A percentile compares a stretch with the other conserved stretches of the same genome.
These are phyloP conservation scores for Eugenia klotzschiana DNA, from an alignment of 441 rosid species.

Conservation along the genomic window DNA sequence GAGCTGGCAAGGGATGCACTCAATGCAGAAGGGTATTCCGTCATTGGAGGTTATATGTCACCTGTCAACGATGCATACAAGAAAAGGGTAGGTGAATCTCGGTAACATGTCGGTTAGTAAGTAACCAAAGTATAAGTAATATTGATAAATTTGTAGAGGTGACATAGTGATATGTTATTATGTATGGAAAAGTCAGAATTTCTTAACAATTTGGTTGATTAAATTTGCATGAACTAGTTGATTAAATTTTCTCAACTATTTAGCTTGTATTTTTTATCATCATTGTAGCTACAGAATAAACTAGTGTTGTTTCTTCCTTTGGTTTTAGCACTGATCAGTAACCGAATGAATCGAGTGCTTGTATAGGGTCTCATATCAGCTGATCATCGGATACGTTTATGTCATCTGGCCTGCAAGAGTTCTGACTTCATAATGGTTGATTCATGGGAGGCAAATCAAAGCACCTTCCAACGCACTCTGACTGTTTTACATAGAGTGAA, in stretches of 20 bases:
- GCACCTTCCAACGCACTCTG: constrained; percentile 50
- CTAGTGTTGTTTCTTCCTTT: background rate
- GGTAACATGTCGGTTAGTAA: background rate
- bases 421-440: constrained; percentile 86
- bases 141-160: background rate
- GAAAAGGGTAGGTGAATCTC: constrained; percentile 35
- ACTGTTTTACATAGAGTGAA: constrained; percentile 52
- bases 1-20: constrained; percentile 83
- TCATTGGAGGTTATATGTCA: constrained; percentile 86
- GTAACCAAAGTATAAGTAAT: background rate
- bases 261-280: background rate
- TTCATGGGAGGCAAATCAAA: constrained; percentile 94
- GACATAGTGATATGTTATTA: background rate
- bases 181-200: background rate
- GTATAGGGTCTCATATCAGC: constrained; percentile 63
- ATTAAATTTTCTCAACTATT: background rate
- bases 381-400: constrained; percentile 54
- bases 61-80: constrained; percentile 80
- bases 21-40: constrained; percentile 44
- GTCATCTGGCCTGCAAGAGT: constrained; percentile 59
- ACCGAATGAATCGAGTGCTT: background rate
- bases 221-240: background rate
- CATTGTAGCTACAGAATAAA: background rate
- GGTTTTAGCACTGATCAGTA: background rate
- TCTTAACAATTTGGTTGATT: no score